These are phyloP conservation scores for Alternaria novae-zelandiae DNA, from an alignment of 2,329 filamentous ascomycete genomes.

Conservation along the genomic window DNA sequence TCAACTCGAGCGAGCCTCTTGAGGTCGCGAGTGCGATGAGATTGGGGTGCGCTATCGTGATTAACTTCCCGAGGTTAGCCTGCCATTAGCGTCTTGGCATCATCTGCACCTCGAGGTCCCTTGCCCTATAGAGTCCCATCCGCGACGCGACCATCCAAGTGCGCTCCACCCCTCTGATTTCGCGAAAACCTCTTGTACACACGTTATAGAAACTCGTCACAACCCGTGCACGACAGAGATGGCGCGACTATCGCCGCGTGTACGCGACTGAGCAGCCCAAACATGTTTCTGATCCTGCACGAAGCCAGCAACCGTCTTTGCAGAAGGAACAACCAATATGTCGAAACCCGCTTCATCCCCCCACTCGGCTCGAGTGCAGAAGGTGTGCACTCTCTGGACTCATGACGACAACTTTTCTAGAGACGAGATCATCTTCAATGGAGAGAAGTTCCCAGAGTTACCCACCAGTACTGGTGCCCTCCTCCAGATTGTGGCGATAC, in stretches of 20 bases:
- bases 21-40: neutral
- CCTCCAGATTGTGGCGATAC: conserved; percentile 73
- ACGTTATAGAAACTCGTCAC: neutral
- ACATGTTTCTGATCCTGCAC: neutral
- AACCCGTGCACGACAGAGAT: neutral
- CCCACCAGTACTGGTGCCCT: conserved; percentile 70
- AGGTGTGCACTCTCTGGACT: conserved; percentile 60
- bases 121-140: neutral
- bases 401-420: conserved; percentile 77
- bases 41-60: neutral
- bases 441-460: conserved; percentile 69
- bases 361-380: conserved; percentile 43
- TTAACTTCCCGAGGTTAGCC: neutral
- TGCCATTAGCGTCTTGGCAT: conserved; percentile 8
- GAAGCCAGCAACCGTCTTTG: conserved; percentile 1
- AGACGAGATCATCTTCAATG: conserved; percentile 81
- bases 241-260: neutral
- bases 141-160: neutral
- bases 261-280: conserved; percentile 5
- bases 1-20: too few species aligned
- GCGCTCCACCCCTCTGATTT: neutral
- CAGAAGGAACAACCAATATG: conserved; percentile 26
- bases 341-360: conserved; percentile 35
- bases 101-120: conserved; percentile 1
- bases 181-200: neutral